Evolutionary conservation across 805 yeast genomes (phyloP).

Genomic region (Saccharomyces mikatae): DNA sequence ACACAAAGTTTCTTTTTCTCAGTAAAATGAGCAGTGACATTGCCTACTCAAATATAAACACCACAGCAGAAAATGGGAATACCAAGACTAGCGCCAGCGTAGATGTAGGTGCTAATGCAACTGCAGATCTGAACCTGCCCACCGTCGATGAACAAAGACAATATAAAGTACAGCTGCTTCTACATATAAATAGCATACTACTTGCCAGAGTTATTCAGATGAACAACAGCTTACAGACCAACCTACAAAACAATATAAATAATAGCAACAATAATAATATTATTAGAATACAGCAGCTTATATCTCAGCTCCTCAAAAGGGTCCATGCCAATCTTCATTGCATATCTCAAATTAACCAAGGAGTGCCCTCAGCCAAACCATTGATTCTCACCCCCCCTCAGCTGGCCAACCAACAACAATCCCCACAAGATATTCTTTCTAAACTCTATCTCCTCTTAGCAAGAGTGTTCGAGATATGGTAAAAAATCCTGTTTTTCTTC

Average conservation of each 20-base stretch:
- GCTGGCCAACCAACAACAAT: conserved; percentile 11
- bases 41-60: not conserved
- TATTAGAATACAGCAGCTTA: conserved; percentile 21
- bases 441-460: conserved; percentile 27
- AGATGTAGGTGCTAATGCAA: not conserved
- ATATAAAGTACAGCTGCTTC: conserved; percentile 29
- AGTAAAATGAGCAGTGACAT: not conserved
- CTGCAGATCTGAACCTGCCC: conserved; percentile 1
- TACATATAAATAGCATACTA: conserved; percentile 29
- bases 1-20: not conserved
- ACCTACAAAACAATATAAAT: conserved; percentile 10
- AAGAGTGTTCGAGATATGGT: conserved; percentile 31
- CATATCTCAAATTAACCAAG: conserved; percentile 30
- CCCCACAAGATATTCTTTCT: conserved; percentile 24
- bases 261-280: conserved; percentile 7
- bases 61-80: not conserved
- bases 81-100: not conserved
- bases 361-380: conserved; percentile 21
- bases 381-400: conserved; percentile 20
- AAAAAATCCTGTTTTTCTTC: not conserved
- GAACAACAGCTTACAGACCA: conserved; percentile 12
- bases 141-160: conserved; percentile 24
- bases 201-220: conserved; percentile 22
- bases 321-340: conserved; percentile 32
- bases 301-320: conserved; percentile 27